phyloP scores from a whole-genome alignment of 2,329 filamentous ascomycete genomes.

The Trichoderma sp. region DNA sequence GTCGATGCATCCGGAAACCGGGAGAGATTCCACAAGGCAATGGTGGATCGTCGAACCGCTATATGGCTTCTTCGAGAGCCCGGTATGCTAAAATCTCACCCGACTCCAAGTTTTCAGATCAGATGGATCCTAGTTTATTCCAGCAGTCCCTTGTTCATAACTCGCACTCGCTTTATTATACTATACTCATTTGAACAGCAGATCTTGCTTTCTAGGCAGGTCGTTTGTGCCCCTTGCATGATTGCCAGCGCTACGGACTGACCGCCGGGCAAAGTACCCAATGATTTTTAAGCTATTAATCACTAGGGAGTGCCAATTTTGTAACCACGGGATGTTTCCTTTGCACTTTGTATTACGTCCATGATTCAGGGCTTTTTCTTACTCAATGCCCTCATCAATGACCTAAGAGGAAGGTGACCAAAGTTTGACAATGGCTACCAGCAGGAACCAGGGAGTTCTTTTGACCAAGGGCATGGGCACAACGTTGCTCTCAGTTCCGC shows the following conservation, averaged over 20 bases:
- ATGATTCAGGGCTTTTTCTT: background rate
- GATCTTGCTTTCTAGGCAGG: conserved; percentile 7
- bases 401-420: conserved; percentile 12
- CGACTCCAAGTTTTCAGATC: background rate
- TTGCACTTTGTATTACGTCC: background rate
- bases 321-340: background rate
- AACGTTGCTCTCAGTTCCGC: background rate
- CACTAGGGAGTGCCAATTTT: background rate
- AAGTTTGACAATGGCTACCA: background rate
- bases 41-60: background rate
- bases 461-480: background rate
- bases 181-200: background rate
- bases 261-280: background rate
- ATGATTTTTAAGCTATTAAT: background rate
- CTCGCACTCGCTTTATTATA: background rate
- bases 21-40: background rate
- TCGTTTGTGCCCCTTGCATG: background rate
- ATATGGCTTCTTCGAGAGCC: background rate
- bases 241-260: background rate
- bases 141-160: background rate
- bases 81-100: conserved; percentile 13
- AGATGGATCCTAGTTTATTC: background rate
- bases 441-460: background rate
- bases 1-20: background rate
- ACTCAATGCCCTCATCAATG: background rate